These are phyloP conservation scores for Taxillus chinensis DNA, from an alignment of 164 flowering plant species.

Conservation along the genomic window DNA sequence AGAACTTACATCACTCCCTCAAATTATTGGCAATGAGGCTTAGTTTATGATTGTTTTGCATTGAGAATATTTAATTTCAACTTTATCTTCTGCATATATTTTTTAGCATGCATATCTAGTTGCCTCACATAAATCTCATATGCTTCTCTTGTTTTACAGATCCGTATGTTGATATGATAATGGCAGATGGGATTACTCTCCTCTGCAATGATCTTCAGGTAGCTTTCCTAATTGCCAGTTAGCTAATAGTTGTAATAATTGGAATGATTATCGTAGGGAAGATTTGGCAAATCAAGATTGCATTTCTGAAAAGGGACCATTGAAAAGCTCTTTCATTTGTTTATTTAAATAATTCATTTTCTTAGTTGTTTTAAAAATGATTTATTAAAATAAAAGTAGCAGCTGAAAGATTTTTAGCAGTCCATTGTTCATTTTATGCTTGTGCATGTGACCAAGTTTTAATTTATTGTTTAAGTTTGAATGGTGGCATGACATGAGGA, in stretches of 20 bases:
- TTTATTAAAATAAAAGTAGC: background rate
- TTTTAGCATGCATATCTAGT: too few relatives aligned
- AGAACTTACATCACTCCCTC: too few relatives aligned
- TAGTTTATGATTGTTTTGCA: too few relatives aligned
- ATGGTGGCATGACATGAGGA: conserved; percentile 8
- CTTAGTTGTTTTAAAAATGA: background rate
- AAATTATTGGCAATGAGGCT: too few relatives aligned
- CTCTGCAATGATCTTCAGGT: conserved; percentile 96
- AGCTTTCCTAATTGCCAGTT: conserved; percentile 1
- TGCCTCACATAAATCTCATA: too few relatives aligned
- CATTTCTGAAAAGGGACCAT: background rate
- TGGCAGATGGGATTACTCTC: conserved; percentile 81
- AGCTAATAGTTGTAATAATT: too few relatives aligned
- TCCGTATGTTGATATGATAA: conserved; percentile 80
- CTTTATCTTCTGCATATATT: too few relatives aligned
- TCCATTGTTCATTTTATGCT: background rate
- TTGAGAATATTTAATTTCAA: too few relatives aligned
- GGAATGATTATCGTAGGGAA: background rate
- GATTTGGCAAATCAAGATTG: background rate
- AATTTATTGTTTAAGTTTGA: background rate
- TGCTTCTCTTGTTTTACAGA: conserved; percentile 31
- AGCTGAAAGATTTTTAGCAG: background rate
- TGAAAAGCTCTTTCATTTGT: background rate
- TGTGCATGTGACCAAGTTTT: background rate
- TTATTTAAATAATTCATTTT: background rate